phyloP scores from a whole-genome alignment of 2,329 filamentous ascomycete genomes.

The Ceratocystis smalleyi region DNA sequence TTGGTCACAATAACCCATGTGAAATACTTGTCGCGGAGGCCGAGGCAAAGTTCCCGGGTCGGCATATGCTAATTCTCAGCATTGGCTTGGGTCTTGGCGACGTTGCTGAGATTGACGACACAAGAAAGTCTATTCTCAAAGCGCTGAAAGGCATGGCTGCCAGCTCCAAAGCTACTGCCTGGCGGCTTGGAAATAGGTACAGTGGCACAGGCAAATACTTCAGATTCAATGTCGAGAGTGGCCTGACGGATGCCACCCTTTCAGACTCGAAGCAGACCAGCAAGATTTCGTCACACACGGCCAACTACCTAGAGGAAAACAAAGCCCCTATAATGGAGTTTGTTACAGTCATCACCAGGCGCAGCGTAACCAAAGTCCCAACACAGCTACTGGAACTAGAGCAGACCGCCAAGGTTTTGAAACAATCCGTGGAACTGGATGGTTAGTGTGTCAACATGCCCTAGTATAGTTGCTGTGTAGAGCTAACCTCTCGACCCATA shows the following conservation, averaged over 20 bases:
- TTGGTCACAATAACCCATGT: constrained; percentile 24
- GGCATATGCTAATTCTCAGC: constrained; percentile 19
- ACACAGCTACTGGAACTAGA: no score
- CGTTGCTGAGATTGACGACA: constrained; percentile 18
- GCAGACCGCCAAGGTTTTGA: no score
- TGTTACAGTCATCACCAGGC: neutral
- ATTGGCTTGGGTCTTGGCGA: constrained; percentile 21
- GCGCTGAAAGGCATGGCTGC: neutral
- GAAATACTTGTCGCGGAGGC: constrained; percentile 23
- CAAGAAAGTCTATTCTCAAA: neutral
- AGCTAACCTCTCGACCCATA: neutral
- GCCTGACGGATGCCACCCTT: constrained; percentile 20
- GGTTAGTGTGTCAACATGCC: neutral
- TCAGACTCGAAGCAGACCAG: constrained; percentile 21
- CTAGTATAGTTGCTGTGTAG: neutral
- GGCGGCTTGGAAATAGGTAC: constrained; percentile 17
- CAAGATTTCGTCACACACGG: constrained; percentile 19
- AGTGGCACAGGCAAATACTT: constrained; percentile 19
- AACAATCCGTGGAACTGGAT: neutral
- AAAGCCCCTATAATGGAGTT: neutral
- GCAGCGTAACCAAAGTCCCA: neutral
- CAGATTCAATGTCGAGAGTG: constrained; percentile 22
- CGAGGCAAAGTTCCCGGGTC: constrained; percentile 19
- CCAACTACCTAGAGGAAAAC: constrained; percentile 18
- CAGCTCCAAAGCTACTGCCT: neutral